phyloP scores from a whole-genome alignment of 1,139 yeast species.

The Oligophagozyma castellii region DNA sequence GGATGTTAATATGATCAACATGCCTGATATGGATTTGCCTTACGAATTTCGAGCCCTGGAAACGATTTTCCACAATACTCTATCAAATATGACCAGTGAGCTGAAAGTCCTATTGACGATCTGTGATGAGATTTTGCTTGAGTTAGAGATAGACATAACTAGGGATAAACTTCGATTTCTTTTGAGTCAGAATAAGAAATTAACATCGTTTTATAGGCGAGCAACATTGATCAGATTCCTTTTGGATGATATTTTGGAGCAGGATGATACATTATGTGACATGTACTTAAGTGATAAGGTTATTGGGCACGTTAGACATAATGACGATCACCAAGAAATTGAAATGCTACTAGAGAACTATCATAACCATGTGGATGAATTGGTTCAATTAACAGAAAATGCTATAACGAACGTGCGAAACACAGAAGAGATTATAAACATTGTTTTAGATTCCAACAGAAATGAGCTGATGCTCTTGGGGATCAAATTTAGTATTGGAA shows the following conservation, averaged over 20 bases:
- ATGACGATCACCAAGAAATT: slow-evolving; percentile 47
- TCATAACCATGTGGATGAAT: slow-evolving; percentile 65
- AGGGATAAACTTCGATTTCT: slow-evolving; percentile 68
- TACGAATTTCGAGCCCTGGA: slow-evolving; percentile 89
- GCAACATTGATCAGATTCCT: slow-evolving; percentile 73
- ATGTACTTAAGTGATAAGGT: slow-evolving; percentile 45
- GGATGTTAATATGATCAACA: slow-evolving; percentile 5
- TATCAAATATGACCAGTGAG: slow-evolving; percentile 75
- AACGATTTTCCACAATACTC: slow-evolving; percentile 71
- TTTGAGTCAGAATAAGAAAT: slow-evolving; percentile 65
- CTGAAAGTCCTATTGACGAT: slow-evolving; percentile 58
- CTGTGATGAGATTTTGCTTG: slow-evolving; percentile 68
- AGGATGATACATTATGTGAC: slow-evolving; percentile 61
- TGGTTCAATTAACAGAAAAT: slow-evolving; percentile 66
- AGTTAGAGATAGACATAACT: slow-evolving; percentile 76
- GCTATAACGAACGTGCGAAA: slow-evolving; percentile 58
- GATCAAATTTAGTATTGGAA: slow-evolving; percentile 51
- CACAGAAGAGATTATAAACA: slow-evolving; percentile 70
- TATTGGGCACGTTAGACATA: slow-evolving; percentile 10
- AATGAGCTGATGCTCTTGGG: slow-evolving; percentile 67
- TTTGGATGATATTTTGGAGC: slow-evolving; percentile 75
- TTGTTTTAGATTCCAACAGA: slow-evolving; percentile 65
- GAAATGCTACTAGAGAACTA: slow-evolving; percentile 67
- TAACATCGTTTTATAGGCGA: slow-evolving; percentile 73
- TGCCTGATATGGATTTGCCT: slow-evolving; percentile 16